Evolutionary conservation across 228 moss, liverwort and hornwort species (phyloP), one percentile per base, ranked within the genome.

Genomic region (Sphagnum fallax): DNA sequence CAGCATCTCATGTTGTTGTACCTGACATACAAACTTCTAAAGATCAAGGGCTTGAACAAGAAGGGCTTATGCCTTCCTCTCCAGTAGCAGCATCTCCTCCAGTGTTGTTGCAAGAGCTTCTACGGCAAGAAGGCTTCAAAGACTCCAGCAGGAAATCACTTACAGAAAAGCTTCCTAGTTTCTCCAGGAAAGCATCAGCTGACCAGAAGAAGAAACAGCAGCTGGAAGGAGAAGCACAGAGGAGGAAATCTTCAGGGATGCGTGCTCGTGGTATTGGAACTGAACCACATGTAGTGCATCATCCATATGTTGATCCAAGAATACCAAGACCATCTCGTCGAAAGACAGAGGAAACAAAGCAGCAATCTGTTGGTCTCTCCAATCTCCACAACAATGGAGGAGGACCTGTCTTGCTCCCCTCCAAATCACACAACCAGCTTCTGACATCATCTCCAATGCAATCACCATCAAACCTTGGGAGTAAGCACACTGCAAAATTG

Each of bases 71-170:
- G 32, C 32, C 32, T 32, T 32, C 32, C 32, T 32, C 32, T 32
- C 32, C 32, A 32, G 32, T 32, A 32, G 32, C 32, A 32, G 32
- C 32, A 32, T 1, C 67, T 55, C 75, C 80, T 14, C 80, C 84
- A 1, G 50, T 78, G 47, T 5, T 84, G 64, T 69, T 84, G 10
- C 84, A 80, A 10, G 81, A 84, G 73, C 84, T 84, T 53, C 75
- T 84, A 8, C 70, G 73, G 47, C 75, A 71, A 49, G 78, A 84
- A 64, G 32, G 32, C 32, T 71, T 77, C 4, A 75, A 73, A 64
- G 69, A 73, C 8, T 78, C 84, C 47, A 81, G 32, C 32, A 32
- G 69, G 51, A 81, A 71, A 67, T 66, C 81, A 8, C 62, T 74
- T 0, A 84, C 71, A 63, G 75, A 78, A 60, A 84, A 5, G 1